These are phyloP conservation scores for Neonothopanus nambi DNA, from an alignment of 1,284 basidiomycete species.

Conservation along the genomic window DNA sequence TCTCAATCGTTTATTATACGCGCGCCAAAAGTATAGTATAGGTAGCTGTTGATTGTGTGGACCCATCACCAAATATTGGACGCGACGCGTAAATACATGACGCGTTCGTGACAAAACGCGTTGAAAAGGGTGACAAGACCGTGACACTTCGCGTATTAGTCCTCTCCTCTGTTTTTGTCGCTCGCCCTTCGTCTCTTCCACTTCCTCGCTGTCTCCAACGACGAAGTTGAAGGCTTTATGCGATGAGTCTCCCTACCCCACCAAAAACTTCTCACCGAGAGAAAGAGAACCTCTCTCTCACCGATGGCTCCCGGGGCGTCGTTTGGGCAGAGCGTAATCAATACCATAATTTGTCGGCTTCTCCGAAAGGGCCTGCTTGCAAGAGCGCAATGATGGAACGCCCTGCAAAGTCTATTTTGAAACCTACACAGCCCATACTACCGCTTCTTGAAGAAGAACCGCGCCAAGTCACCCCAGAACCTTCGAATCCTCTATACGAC, in stretches of 20 bases:
- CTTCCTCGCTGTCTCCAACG: neutral
- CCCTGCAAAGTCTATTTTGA: constrained; percentile 63
- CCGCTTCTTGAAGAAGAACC: constrained; percentile 41
- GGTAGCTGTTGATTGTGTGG: no score
- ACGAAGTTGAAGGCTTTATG: constrained; percentile 5
- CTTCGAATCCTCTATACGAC: constrained; percentile 62
- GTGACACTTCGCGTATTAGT: neutral
- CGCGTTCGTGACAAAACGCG: constrained; percentile 5
- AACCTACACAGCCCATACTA: constrained; percentile 34
- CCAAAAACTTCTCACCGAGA: constrained; percentile 56
- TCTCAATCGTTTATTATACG: no score
- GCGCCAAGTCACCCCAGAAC: constrained; percentile 71
- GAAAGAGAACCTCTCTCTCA: constrained; percentile 45
- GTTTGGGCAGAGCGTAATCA: constrained; percentile 60
- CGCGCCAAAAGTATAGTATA: no score
- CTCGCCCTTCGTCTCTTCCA: neutral
- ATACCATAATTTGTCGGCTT: constrained; percentile 47
- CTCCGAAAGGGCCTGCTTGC: constrained; percentile 33
- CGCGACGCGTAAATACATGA: constrained; percentile 1
- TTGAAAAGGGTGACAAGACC: neutral
- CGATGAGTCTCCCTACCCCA: constrained; percentile 60
- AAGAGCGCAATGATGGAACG: constrained; percentile 37
- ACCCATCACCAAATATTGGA: constrained; percentile 1
- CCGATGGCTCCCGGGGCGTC: constrained; percentile 42
- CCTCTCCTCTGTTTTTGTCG: constrained; percentile 2